Base-by-base conservation (phyloP, 306 rosid genomes). In the Purshia tridentata region DNA sequence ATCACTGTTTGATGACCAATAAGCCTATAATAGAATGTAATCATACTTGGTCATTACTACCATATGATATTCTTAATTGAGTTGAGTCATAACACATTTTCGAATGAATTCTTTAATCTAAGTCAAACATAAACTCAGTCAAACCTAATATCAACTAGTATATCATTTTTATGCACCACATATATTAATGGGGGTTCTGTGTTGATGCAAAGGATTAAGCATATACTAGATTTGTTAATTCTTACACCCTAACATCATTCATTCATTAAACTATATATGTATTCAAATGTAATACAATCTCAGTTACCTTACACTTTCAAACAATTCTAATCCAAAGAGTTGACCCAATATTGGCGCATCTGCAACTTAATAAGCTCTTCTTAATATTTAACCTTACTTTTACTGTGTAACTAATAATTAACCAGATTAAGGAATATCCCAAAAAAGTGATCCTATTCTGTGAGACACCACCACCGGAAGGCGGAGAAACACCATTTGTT, bases 401-500 rank as follows among this genome's bases (percentile, higher is more conserved):
- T 40, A 48, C 11, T 77, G 65, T 55, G 10, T 71, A 20, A 55
- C 51, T 11, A 39, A 16, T 44, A 72, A 73, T 72, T 69, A 35
- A 78, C 6, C 83, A 88, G 96, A 77, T 92, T 6, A 88, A 86
- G 83, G 96, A 90, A 65, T 79, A 8, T 73, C 98, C 96, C 0
- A 78, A 86, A 73, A 81, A 78, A 73, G 78, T 92, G 20, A 76
- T 85, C 56, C 78, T 90, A 22, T 92, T 80, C 72, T 90, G 96
- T 65, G 98, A 92, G 84, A 82, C 83, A 72, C 94, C 96, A 7
- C 94, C 96, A 5, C 94, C 94, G 0, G 89, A 90, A 80, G 98
- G 98, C 16, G 96, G 98, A 80, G 76, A 90, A 69, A 92, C 98
- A 4, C 96, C 96, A 1, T 73, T 92, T 64, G 96, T 92, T 74